Evolutionary conservation across 2,329 filamentous ascomycete genomes (phyloP), one percentile per base, ranked within the genome.

Genomic region (Meredithiella fracta): DNA sequence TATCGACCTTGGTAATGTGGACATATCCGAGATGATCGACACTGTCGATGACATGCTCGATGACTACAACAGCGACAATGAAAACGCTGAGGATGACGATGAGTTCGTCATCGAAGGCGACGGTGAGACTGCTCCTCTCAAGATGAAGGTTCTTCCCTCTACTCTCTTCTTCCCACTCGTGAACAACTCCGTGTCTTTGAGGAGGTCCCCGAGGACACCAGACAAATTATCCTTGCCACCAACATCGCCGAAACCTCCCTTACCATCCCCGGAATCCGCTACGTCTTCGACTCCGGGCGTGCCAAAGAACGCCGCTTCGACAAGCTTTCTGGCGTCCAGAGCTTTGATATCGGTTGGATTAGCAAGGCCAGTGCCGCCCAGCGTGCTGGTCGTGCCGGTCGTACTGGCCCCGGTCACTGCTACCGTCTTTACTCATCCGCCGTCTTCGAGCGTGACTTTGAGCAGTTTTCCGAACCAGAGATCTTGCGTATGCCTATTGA

Each of bases 181-280:
- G 89, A 97, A 63, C 92, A 98, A 68, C 77, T 96, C 65, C 80
- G 81, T 58, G 88, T 98, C 8, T 98, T 98, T 63, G 84, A 95
- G 60, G 75, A 83, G 0, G 79, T 86, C 0, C 90, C 91, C 0
- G 85, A 90, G 56, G 86, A 85, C 15, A 85, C 85, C 7, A 81
- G 92, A 7, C 77, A 92, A 23, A 86, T 98, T 53, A 85, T 98
- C 3, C 71, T 98, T 42, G 89, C 92, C 0, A 98, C 92, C 47
- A 98, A 98, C 67, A 88, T 98, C 47, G 92, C 92, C 0, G 92
- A 98, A 68, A 98, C 92, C 0, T 94, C 86, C 78, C 76, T 98
- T 65, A 98, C 92, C 0, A 98, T 98, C 57, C 91, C 92, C 0
- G 90, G 89, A 1, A 90, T 94, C 59, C 81, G 87, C 59, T 98